These are phyloP conservation scores for Pogostemon cablin DNA, from an alignment of 257 asterid genomes.

Conservation along the genomic window DNA sequence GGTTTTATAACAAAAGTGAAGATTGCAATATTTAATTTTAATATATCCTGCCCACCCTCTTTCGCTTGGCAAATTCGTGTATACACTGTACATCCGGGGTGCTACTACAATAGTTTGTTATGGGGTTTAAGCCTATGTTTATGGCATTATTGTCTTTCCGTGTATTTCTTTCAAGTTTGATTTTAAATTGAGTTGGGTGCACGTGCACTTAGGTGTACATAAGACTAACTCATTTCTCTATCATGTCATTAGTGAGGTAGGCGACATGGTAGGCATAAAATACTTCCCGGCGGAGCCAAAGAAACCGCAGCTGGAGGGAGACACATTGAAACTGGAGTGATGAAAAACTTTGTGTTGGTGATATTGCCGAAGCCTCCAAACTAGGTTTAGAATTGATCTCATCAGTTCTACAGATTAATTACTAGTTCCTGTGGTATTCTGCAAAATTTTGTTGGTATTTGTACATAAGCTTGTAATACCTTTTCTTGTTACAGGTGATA, in stretches of 20 bases:
- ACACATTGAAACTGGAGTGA: constrained; percentile 65
- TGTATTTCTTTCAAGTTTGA: no score
- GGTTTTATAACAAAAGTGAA: no score
- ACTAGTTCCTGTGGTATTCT: constrained; percentile 16
- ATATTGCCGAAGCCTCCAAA: constrained; percentile 10
- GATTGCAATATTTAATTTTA: constrained; percentile 28
- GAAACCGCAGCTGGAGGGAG: constrained; percentile 73
- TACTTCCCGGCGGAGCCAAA: constrained; percentile 86
- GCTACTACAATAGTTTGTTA: no score
- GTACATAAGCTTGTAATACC: constrained; percentile 28
- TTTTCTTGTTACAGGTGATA: background rate
- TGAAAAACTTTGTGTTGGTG: background rate
- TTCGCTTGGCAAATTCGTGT: no score
- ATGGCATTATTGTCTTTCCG: no score
- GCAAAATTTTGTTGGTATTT: constrained; percentile 25
- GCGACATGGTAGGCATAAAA: constrained; percentile 82
- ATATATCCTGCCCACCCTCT: no score
- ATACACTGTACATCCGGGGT: no score
- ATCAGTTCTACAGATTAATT: background rate
- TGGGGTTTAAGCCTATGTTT: no score
- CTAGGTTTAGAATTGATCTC: constrained; percentile 6
- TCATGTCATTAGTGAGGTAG: constrained; percentile 79
- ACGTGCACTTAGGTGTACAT: background rate
- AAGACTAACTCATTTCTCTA: constrained; percentile 14
- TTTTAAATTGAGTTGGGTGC: background rate